Evolutionary conservation across 1,284 basidiomycete species (phyloP).

Genomic region (Irpex sp.): DNA sequence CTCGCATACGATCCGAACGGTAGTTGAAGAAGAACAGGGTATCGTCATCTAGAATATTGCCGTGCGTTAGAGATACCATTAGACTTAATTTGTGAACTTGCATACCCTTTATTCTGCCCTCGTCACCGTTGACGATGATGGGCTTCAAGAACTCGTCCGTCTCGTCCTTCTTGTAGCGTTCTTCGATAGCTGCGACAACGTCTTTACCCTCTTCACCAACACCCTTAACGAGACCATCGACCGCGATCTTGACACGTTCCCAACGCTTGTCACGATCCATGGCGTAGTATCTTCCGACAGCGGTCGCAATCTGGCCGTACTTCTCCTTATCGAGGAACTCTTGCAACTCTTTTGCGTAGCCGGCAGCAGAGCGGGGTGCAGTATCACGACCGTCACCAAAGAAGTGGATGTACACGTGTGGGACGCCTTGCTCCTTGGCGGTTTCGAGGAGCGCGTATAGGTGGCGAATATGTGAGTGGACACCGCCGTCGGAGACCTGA

Average conservation of each 20-base stretch:
- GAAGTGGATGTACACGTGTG: conserved; percentile 85
- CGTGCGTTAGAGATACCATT: background rate
- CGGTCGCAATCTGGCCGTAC: conserved; percentile 71
- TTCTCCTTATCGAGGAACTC: conserved; percentile 75
- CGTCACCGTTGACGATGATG: conserved; percentile 77
- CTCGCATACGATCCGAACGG: conserved; percentile 90
- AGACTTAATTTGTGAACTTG: background rate
- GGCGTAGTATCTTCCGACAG: conserved; percentile 87
- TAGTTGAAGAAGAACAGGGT: conserved; percentile 95
- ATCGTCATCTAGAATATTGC: conserved; percentile 43
- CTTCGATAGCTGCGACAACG: conserved; percentile 62
- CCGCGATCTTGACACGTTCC: conserved; percentile 85
- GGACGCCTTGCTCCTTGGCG: conserved; percentile 78
- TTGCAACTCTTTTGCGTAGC: conserved; percentile 70
- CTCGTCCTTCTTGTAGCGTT: conserved; percentile 72
- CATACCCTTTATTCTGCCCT: conserved; percentile 75
- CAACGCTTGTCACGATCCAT: conserved; percentile 96
- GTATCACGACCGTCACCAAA: conserved; percentile 90
- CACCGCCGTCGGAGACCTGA: conserved; percentile 85
- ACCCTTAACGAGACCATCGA: conserved; percentile 77
- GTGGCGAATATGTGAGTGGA: conserved; percentile 90
- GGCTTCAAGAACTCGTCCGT: conserved; percentile 94
- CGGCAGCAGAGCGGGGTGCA: conserved; percentile 68
- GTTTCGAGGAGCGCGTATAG: conserved; percentile 83
- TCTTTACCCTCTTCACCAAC: conserved; percentile 63